Base-by-base conservation (phyloP, 176 grass and related monocot species). In the Carex pumila region DNA sequence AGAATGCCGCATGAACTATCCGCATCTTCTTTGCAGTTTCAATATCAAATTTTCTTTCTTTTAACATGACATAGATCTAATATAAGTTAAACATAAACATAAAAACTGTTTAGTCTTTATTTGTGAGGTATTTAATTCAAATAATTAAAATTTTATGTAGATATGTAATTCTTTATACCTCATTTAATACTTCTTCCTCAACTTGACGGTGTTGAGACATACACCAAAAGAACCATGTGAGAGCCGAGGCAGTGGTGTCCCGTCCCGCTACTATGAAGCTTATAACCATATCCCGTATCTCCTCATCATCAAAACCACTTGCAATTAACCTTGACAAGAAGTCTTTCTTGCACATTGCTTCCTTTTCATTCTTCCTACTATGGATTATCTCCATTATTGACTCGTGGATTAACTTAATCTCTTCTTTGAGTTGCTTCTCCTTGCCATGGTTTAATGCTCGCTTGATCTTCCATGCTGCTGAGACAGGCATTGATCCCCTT, bases 201-300 rank as follows among this genome's bases (percentile, higher is more conserved):
- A 87, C 80, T 47, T 85, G 79, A 21, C 74, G 89, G 84, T 98
- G 91, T 77, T 88, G 81, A 81, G 83, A 90, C 2, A 95, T 65
- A 50, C 92, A 90, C 92, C 92, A 98, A 88, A 98, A 98, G 86
- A 98, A 91, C 95, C 95, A 98, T 0, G 95, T 98, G 18, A 98
- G 88, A 7, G 95, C 95, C 0, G 95, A 92, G 13, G 95, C 89
- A 0, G 95, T 98, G 10, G 95, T 95, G 89, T 98, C 95, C 13
- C 92, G 70, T 2, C 91, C 95, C 2, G 95, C 95, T 89, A 98
- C 88, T 65, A 98, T 86, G 79, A 98, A 98, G 82, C 95, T 98
- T 75, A 98, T 93, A 15, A 88, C 95, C 95, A 98, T 98, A 81
- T 98, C 95, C 0, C 95, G 89, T 76, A 94, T 92, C 12, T 80